Evolutionary conservation across 352 stramenopile species (phyloP).

Genomic region (Phytophthora europaea): DNA sequence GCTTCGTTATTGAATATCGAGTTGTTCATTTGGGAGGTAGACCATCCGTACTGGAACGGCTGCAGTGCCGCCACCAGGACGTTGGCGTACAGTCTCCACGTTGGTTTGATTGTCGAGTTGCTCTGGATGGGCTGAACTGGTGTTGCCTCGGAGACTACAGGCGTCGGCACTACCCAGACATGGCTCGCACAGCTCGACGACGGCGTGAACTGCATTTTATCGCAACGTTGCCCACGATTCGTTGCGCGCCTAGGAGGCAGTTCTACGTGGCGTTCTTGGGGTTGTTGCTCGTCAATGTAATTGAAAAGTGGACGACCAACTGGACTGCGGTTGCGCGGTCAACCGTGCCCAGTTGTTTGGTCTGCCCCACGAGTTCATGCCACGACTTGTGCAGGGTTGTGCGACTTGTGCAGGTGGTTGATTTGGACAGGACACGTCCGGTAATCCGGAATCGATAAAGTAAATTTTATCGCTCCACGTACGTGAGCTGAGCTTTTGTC

Average conservation of each 20-base stretch:
- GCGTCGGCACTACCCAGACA: slow-evolving; percentile 28
- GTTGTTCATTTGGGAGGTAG: slow-evolving; percentile 66
- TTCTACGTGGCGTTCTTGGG: neutral
- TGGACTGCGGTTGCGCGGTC: neutral
- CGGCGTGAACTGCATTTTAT: slow-evolving; percentile 43
- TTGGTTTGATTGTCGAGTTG: slow-evolving; percentile 29
- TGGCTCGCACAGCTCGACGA: slow-evolving; percentile 27
- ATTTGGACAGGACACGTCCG: neutral
- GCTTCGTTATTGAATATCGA: slow-evolving; percentile 49
- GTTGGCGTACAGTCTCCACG: slow-evolving; percentile 59
- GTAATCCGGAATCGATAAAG: neutral
- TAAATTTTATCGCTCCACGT: neutral
- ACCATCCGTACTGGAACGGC: slow-evolving; percentile 51
- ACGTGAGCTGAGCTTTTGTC: neutral
- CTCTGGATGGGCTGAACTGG: slow-evolving; percentile 5
- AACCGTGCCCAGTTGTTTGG: neutral
- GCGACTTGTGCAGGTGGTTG: slow-evolving; percentile 15
- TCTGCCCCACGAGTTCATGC: slow-evolving; percentile 12
- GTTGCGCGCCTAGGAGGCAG: neutral
- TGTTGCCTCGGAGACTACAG: slow-evolving; percentile 4
- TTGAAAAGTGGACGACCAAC: slow-evolving; percentile 22
- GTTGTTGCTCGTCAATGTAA: neutral
- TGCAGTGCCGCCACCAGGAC: slow-evolving; percentile 58
- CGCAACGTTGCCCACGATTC: neutral
- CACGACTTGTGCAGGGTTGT: slow-evolving; percentile 3